Percentiles rank a stretch among this genome's conserved stretches.
Conservation (phyloP, 2,329 filamentous ascomycete genomes). For the Blastomyces emzantsi region DNA sequence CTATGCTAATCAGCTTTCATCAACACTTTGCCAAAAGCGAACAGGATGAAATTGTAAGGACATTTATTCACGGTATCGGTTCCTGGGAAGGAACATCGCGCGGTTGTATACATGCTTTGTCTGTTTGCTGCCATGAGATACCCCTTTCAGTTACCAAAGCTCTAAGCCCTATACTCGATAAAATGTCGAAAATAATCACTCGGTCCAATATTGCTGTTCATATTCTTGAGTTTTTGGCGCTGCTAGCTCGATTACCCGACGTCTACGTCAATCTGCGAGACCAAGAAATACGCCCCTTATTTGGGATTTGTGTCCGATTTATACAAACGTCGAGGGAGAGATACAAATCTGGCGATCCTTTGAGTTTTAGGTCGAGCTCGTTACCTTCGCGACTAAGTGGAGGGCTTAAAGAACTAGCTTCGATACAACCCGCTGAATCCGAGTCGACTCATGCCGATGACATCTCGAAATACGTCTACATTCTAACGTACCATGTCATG, state of each 20-base stretch:
- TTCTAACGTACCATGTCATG: conserved; percentile 88
- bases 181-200: conserved; percentile 94
- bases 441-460: conserved; percentile 53
- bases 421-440: conserved; percentile 22
- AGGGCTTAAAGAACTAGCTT: conserved; percentile 34
- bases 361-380: conserved; percentile 27
- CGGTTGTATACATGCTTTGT: conserved; percentile 87
- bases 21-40: conserved; percentile 73
- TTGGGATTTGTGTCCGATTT: conserved; percentile 91
- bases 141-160: conserved; percentile 79
- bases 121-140: conserved; percentile 90
- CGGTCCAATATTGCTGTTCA: conserved; percentile 87
- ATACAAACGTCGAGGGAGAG: conserved; percentile 74
- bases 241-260: conserved; percentile 72
- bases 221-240: conserved; percentile 89
- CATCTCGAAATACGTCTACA: conserved; percentile 86
- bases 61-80: conserved; percentile 77
- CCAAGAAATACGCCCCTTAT: conserved; percentile 87
- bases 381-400: conserved; percentile 36
- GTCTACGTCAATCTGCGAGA: conserved; percentile 83
- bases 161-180: conserved; percentile 75
- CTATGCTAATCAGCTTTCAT: conserved; percentile 85
- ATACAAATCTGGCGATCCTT: conserved; percentile 27
- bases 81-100: conserved; percentile 81
- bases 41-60: conserved; percentile 78